These are phyloP conservation scores for Cyberlindnera amylophila DNA, from an alignment of 805 yeast species.

Conservation along the genomic window DNA sequence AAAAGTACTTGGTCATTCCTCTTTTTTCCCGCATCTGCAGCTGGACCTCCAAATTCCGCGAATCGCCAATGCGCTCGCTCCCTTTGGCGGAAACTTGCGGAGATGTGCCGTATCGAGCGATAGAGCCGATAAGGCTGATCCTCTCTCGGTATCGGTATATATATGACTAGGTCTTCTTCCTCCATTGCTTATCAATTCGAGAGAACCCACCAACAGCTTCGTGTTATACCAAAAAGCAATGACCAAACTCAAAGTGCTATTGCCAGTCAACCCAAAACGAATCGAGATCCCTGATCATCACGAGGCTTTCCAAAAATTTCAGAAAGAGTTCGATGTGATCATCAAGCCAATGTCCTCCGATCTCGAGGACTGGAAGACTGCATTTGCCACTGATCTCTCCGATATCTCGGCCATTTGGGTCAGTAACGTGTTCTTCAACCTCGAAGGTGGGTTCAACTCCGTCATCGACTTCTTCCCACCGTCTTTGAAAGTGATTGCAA, in stretches of 20 bases:
- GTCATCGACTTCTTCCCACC: slow-evolving; percentile 46
- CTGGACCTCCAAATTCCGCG: too few relatives aligned
- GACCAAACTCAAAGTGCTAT: slow-evolving; percentile 28
- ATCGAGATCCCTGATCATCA: slow-evolving; percentile 41
- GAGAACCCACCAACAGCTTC: too few relatives aligned
- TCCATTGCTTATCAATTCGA: too few relatives aligned
- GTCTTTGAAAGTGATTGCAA: slow-evolving; percentile 43
- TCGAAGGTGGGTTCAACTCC: slow-evolving; percentile 38
- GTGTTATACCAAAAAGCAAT: slow-evolving; percentile 3
- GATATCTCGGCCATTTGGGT: slow-evolving; percentile 52
- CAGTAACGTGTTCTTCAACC: slow-evolving; percentile 46
- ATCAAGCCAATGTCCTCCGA: slow-evolving; percentile 35
- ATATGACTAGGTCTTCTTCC: too few relatives aligned
- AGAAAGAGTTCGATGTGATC: slow-evolving; percentile 36
- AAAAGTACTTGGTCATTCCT: too few relatives aligned
- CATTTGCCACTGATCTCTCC: slow-evolving; percentile 35
- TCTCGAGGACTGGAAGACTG: slow-evolving; percentile 40
- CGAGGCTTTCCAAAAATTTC: slow-evolving; percentile 44
- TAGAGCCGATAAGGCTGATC: too few relatives aligned
- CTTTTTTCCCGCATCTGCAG: too few relatives aligned
- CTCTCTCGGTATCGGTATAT: too few relatives aligned
- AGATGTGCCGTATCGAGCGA: too few relatives aligned
- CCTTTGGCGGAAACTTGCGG: too few relatives aligned
- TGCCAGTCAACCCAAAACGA: slow-evolving; percentile 34
- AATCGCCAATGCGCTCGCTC: too few relatives aligned